Conservation (phyloP, 2,329 filamentous ascomycete species). For the Neurospora sp. region DNA sequence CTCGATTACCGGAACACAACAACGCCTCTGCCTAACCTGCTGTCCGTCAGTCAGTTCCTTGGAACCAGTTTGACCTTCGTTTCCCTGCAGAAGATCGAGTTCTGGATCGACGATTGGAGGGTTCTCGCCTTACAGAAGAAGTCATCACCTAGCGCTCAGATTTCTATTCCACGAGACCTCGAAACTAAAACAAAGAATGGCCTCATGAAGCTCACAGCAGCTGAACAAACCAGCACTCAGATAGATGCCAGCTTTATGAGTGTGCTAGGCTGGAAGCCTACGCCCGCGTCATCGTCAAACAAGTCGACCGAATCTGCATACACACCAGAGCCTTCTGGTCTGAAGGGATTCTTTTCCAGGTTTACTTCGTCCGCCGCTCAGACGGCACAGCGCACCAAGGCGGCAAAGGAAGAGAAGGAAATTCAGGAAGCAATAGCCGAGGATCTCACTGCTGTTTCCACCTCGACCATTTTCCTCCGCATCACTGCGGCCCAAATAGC, state of each 20-base stretch:
- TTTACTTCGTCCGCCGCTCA: constrained; percentile 52
- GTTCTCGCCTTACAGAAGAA: constrained; percentile 75
- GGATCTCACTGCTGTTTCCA: constrained; percentile 60
- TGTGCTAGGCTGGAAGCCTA: constrained; percentile 72
- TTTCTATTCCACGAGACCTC: constrained; percentile 68
- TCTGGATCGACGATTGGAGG: constrained; percentile 82
- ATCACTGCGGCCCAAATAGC: constrained; percentile 76
- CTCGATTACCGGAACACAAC: constrained; percentile 86
- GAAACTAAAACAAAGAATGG: constrained; percentile 77
- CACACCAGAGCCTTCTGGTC: constrained; percentile 46
- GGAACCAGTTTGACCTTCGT: constrained; percentile 96
- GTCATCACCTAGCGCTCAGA: constrained; percentile 62
- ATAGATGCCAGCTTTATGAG: constrained; percentile 88
- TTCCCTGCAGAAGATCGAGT: constrained; percentile 73
- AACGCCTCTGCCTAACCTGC: constrained; percentile 74
- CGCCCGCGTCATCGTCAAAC: constrained; percentile 27
- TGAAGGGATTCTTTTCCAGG: constrained; percentile 72
- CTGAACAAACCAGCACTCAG: constrained; percentile 79
- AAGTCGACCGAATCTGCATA: constrained; percentile 39
- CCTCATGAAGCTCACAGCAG: constrained; percentile 74
- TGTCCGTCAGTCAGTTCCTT: constrained; percentile 83
- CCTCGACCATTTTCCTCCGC: constrained; percentile 76
- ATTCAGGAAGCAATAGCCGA: constrained; percentile 55
- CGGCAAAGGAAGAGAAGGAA: constrained; percentile 51
- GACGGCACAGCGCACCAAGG: constrained; percentile 40